Base-by-base conservation (phyloP, 2,329 filamentous ascomycete species). In the Diaporthe humulicola region DNA sequence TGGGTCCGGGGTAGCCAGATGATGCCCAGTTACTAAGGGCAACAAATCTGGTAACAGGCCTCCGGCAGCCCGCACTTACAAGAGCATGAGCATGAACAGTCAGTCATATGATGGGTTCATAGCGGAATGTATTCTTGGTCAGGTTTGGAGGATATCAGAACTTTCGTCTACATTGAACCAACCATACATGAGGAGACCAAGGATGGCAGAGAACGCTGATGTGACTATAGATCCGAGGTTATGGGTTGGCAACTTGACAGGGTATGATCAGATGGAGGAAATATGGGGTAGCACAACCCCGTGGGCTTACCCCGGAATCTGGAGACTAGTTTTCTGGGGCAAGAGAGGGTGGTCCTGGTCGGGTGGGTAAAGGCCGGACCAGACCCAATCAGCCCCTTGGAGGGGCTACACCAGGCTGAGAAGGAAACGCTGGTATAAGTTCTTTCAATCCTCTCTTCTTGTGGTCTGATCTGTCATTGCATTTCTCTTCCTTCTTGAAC, bases 271-370 rank as follows among this genome's bases (percentile, higher is more conserved):
- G n/a, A 17, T 19, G 38, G 22, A 12, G 38, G 38, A 64, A 64
- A 45, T 17, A 45, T 64, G 58, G 58, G 58, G 58, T 45, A 64
- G 58, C 14, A 2, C 38, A 64, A 45, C 38, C 58, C 58, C 58
- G 58, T 64, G 38, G 58, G 58, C 25, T 30, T 64, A 64, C 58
- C 58, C 58, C 58, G 15, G 58, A 64, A 15, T 64, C 25, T 64
- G n/a, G n/a, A 30, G 8, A 10, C 25, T 10, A 7, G 22, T 64
- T 64, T 22, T 45, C 38, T 64, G 58, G 58, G 58, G 58, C 38
- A 30, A 45, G 7, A 28, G 38, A 64, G 36, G 38, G n/a, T 40
- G 25, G 38, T 45, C 58, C 58, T 64, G 38, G 58, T 64, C 38
- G 38, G 38, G 19, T 45, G 38, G n/a, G 12, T 4, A 25, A 22